These are phyloP conservation scores for Rubus idaeus DNA, from an alignment of 306 rosid species.

Conservation along the genomic window DNA sequence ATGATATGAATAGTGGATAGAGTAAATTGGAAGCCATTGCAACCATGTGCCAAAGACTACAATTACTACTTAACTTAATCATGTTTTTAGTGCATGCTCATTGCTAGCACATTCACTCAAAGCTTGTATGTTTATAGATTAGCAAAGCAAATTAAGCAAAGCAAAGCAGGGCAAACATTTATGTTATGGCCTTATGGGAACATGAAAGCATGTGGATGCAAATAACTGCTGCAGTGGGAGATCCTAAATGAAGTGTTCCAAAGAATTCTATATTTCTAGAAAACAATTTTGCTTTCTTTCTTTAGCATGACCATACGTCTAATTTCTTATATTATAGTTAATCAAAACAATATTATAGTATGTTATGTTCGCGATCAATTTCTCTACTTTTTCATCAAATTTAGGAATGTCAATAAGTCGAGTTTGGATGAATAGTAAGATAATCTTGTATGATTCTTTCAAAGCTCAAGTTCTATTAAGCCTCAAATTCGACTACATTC, in stretches of 20 bases:
- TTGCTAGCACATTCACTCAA: not conserved
- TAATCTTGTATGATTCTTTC: no score
- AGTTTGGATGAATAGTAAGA: no score
- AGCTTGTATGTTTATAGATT: constrained; percentile 21
- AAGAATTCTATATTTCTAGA: not conserved
- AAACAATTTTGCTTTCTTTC: not conserved
- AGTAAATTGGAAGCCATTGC: constrained; percentile 65
- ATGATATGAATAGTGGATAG: constrained; percentile 27
- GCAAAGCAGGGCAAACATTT: constrained; percentile 24
- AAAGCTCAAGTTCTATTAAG: no score
- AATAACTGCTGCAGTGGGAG: constrained; percentile 1
- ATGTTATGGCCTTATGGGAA: constrained; percentile 47
- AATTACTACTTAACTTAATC: constrained; percentile 7
- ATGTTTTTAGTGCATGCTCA: constrained; percentile 7
- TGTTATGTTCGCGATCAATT: no score
- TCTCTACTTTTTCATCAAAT: no score
- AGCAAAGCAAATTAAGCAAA: not conserved
- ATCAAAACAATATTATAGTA: no score
- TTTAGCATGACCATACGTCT: no score
- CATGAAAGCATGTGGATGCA: constrained; percentile 60
- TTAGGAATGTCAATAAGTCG: no score
- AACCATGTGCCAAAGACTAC: constrained; percentile 57
- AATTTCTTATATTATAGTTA: no score
- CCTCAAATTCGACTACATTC: no score
- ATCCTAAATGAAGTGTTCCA: no score